Percentiles rank a stretch among this genome's conserved stretches.
Conservation (phyloP, 352 stramenopile genomes). For the Pythium grandisporangium region DNA sequence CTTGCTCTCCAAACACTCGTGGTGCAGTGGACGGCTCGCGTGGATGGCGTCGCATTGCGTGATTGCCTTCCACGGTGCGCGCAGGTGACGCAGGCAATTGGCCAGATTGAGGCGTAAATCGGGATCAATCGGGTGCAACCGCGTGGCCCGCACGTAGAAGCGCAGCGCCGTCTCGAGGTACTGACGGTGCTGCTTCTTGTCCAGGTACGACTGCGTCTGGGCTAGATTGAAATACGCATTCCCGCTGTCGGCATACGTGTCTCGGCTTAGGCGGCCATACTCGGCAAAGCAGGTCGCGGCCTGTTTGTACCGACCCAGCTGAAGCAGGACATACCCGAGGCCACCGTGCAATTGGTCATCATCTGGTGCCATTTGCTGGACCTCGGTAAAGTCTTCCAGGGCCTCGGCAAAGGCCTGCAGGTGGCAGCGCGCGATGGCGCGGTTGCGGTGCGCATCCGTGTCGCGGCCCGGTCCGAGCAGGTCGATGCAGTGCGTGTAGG, state of each 20-base stretch:
- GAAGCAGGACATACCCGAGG: slow-evolving; percentile 52
- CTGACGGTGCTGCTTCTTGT: slow-evolving; percentile 22
- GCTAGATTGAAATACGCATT: slow-evolving; percentile 73
- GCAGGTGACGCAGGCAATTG: slow-evolving; percentile 48
- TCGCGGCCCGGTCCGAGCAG: slow-evolving; percentile 25
- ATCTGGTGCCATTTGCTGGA: slow-evolving; percentile 51
- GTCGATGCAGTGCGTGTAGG: slow-evolving; percentile 44
- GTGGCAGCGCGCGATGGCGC: slow-evolving; percentile 52
- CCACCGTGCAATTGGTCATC: slow-evolving; percentile 63
- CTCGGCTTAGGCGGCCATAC: slow-evolving; percentile 44
- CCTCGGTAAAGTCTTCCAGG: slow-evolving; percentile 53
- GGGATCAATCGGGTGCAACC: slow-evolving; percentile 50
- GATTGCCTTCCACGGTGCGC: slow-evolving; percentile 28
- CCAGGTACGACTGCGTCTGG: slow-evolving; percentile 17
- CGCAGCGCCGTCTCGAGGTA: slow-evolving; percentile 44
- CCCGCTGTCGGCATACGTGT: slow-evolving; percentile 64
- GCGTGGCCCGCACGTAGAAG: slow-evolving; percentile 56
- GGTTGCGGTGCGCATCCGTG: slow-evolving; percentile 53
- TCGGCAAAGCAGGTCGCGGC: slow-evolving; percentile 50
- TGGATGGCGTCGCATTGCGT: slow-evolving; percentile 42
- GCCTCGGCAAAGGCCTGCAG: slow-evolving; percentile 40
- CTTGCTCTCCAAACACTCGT: slow-evolving; percentile 47
- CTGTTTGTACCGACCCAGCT: slow-evolving; percentile 60
- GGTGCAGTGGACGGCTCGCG: slow-evolving; percentile 27
- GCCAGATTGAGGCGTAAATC: slow-evolving; percentile 60